phyloP scores from a whole-genome alignment of 768 basidiomycete genomes.

The Leccinellum rugosiceps region DNA sequence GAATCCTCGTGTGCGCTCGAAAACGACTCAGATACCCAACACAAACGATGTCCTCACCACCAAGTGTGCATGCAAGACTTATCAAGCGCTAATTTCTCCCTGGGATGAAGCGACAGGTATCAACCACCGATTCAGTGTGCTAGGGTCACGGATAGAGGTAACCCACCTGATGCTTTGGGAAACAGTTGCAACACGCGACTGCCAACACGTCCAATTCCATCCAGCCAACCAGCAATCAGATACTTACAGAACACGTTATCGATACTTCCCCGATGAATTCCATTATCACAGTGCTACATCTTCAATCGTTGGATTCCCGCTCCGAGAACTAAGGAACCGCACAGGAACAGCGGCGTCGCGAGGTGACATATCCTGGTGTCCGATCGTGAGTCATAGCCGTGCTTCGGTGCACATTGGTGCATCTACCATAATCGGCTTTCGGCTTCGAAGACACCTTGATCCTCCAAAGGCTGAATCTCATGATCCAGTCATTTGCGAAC shows the following conservation, averaged over 20 bases:
- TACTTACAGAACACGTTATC: constrained; percentile 34
- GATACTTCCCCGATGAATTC: constrained; percentile 44
- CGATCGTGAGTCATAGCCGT: neutral
- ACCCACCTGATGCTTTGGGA: constrained; percentile 31
- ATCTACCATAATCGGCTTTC: constrained; percentile 44
- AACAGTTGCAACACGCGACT: constrained; percentile 40
- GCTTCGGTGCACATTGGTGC: neutral
- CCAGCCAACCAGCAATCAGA: neutral
- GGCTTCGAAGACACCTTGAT: constrained; percentile 52
- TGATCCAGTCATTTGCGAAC: constrained; percentile 50
- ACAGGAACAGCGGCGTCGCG: constrained; percentile 39
- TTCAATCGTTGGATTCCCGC: constrained; percentile 34
- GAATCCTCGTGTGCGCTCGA: constrained; percentile 19
- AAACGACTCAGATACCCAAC: no score
- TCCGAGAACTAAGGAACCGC: constrained; percentile 41
- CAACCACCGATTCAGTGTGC: neutral
- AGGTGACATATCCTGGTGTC: constrained; percentile 34
- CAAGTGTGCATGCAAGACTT: constrained; percentile 37
- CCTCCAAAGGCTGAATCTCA: constrained; percentile 41
- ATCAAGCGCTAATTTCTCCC: constrained; percentile 44
- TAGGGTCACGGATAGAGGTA: no score
- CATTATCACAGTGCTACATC: constrained; percentile 32
- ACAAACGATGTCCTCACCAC: constrained; percentile 29
- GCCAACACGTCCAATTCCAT: neutral
- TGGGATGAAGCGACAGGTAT: constrained; percentile 8